Base-by-base conservation (phyloP, 495 filamentous ascomycete genomes). In the Durotheca rogersii region DNA sequence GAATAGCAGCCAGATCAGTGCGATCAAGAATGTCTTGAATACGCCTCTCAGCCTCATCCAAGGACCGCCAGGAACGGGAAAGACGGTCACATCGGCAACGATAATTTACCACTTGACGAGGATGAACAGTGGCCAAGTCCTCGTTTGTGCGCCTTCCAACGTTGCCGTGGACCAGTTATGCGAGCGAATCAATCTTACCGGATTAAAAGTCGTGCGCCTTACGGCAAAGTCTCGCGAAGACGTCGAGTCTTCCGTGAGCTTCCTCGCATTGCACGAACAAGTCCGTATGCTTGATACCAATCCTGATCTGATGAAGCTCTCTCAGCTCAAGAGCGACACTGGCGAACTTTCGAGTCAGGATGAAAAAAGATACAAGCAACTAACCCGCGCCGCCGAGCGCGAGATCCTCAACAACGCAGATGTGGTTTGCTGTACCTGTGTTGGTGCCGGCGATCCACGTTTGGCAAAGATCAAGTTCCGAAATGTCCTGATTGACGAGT, bases 371-470 rank as follows among this genome's bases (percentile, higher is more conserved):
- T 87, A 91, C 75, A 97, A 96, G 72, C 85, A 92, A 65, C 77
- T 97, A 35, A 97, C 92, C 38, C 87, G 93, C 30, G 83, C 84
- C 47, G 93, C 93, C 15, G 93, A 99, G 71, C 86, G 93, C 7
- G 93, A 99, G 65, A 97, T 99, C 43, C 73, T 99, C 52, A 89
- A 73, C 68, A 96, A 95, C 42, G 93, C 93, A 1, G 93, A 99
- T 72, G 94, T 99, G 38, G 96, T 99, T 49, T 99, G 93, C 75
- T 97, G 94, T 71, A 99, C 93, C 52, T 99, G 93, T 61, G 93
- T 99, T 67, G 93, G 93, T 67, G 93, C 93, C 29, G 93, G 93
- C 53, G 93, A 99, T 69, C 93, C 93, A 48, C 86, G 93, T 56
- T 81, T 99, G 29, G 79, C 91, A 17, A 96, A 96, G 70, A 86